Base-by-base conservation (phyloP, 2,329 filamentous ascomycete genomes). In the Colletotrichum sp. region DNA sequence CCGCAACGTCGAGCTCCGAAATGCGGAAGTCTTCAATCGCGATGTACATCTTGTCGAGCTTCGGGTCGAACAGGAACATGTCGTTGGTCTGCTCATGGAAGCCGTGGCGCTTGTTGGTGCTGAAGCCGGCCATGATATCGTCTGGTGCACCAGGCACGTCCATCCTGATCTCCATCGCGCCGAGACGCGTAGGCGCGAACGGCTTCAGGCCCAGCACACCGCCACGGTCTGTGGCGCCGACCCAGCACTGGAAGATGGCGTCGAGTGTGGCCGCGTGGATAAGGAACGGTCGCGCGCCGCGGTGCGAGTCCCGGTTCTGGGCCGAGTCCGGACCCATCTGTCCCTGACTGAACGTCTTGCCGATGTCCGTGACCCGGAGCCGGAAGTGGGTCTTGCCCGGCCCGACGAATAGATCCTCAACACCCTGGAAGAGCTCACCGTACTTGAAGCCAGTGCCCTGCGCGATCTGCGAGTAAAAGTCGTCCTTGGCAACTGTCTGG, bases 181-280 rank as follows among this genome's bases (percentile, higher is more conserved):
- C 65, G 18, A 68, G 65, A 4, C 48, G 65, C 14, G 65, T 68
- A 3, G 43, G 63, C 10, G 63, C 63, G 63, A 66, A 66, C 0
- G 63, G 38, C 63, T 55, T 66, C 36, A 66, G 63, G 0, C 26
- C 26, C 9, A 55, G 28, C 63, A 18, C 16, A 4, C 63, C 38
- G 26, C 28, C 21, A 3, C 52, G 65, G 52, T 68, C 58, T 21
- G 65, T 66, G 16, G 38, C 63, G 3, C 63, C 63, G 1, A 66
- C 63, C 63, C 63, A 66, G 76, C 79, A 12, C 62, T 72, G 63
- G 38, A 66, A 66, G 38, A 66, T 66, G 63, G 43, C 52, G 34
- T 72, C 69, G 28, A 72, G 26, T 12, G 62, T 59, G 24, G 64
- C 62, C 9, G 69, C 48, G 48, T 72, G 69, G 13, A 67, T 26